Conservation (phyloP, 108 stramenopile species). For the Schizochytrium sp. region DNA sequence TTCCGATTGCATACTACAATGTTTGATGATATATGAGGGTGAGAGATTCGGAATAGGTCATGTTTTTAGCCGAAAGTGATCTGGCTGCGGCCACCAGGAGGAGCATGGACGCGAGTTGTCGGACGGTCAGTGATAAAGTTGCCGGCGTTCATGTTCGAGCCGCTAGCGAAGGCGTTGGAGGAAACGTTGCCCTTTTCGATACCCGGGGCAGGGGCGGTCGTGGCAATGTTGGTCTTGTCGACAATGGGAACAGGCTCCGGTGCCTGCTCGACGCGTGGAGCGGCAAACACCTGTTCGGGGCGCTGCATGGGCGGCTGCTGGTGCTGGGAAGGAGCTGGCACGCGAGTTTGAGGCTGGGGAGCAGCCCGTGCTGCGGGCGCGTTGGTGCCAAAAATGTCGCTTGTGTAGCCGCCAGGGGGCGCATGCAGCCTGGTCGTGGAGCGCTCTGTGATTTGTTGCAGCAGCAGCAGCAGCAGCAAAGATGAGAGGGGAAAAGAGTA, state of each 20-base stretch:
- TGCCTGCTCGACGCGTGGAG: neutral
- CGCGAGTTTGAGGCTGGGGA: neutral
- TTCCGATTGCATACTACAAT: too few species aligned
- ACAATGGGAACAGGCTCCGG: neutral
- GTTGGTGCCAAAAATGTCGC: constrained; percentile 19
- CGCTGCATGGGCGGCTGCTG: neutral
- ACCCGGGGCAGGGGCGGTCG: neutral
- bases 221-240: neutral
- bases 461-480: too few species aligned
- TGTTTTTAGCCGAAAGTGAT: constrained; percentile 32
- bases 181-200: constrained; percentile 19
- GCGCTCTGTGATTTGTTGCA: constrained; percentile 26
- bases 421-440: constrained; percentile 35
- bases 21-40: neutral
- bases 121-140: constrained; percentile 45
- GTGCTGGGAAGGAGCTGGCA: neutral
- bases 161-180: constrained; percentile 35
- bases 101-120: constrained; percentile 36
- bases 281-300: neutral
- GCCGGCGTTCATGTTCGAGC: constrained; percentile 42
- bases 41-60: neutral
- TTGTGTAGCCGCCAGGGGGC: constrained; percentile 43
- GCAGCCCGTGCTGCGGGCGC: neutral
- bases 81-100: constrained; percentile 40
- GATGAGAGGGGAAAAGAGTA: too few species aligned